These are phyloP conservation scores for Fusarium sp. DNA, from an alignment of 2,329 filamentous ascomycete genomes.

Conservation along the genomic window DNA sequence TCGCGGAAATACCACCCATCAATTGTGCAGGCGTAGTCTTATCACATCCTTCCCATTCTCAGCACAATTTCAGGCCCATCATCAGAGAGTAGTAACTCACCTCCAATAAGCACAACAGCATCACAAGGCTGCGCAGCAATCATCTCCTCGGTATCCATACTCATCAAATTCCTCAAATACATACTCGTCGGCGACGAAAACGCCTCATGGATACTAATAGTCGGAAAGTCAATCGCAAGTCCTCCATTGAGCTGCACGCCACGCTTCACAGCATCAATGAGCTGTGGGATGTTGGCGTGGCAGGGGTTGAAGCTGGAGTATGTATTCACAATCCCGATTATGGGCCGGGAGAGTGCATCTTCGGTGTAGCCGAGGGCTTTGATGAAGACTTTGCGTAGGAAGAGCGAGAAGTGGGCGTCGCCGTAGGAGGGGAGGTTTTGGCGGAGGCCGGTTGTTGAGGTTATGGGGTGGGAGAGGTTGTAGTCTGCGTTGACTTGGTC, in stretches of 20 bases:
- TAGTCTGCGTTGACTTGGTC: conserved; percentile 65
- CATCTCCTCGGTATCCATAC: conserved; percentile 85
- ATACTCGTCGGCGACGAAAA: conserved; percentile 79
- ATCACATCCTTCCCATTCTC: conserved; percentile 67
- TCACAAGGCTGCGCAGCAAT: conserved; percentile 77
- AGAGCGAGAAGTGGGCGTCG: conserved; percentile 79
- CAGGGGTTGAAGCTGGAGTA: conserved; percentile 80
- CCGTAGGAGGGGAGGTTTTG: conserved; percentile 76
- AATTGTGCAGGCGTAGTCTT: conserved; percentile 80
- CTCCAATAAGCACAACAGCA: conserved; percentile 74
- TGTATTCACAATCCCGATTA: conserved; percentile 81
- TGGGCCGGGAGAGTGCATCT: conserved; percentile 75
- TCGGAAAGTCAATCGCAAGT: conserved; percentile 77
- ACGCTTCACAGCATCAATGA: conserved; percentile 76
- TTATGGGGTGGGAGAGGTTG: conserved; percentile 66
- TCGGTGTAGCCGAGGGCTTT: conserved; percentile 80
- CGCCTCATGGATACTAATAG: conserved; percentile 76
- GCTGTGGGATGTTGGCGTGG: conserved; percentile 76
- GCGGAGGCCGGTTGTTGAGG: conserved; percentile 64
- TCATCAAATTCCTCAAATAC: conserved; percentile 80
- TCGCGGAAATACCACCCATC: conserved; percentile 80
- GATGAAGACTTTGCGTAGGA: conserved; percentile 81
- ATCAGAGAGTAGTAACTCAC: conserved; percentile 49
- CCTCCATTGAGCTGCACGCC: conserved; percentile 75
- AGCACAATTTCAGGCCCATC: neutral